Evolutionary conservation across 179 eudicot species (phyloP).

Genomic region (Silene noctiflora): DNA sequence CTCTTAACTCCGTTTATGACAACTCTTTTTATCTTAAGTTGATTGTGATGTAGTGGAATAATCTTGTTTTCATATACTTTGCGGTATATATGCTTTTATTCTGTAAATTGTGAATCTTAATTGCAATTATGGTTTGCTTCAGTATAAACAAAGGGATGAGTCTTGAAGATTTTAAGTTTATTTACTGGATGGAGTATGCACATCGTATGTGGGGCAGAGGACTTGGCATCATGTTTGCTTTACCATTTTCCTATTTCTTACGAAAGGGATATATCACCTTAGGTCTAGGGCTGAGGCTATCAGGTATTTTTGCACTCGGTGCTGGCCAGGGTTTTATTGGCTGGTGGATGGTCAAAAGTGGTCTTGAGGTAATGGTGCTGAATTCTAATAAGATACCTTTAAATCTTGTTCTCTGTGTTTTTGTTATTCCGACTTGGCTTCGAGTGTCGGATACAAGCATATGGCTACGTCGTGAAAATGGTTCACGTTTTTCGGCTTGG

Average conservation of each 20-base stretch:
- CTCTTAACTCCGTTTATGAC: conserved; percentile 12
- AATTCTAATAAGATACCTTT: background rate
- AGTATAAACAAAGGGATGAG: conserved; percentile 88
- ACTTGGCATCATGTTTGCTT: conserved; percentile 86
- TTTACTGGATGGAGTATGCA: conserved; percentile 98
- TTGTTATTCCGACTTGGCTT: background rate
- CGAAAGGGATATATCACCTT: conserved; percentile 79
- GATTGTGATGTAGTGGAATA: background rate
- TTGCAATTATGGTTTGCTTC: conserved; percentile 21
- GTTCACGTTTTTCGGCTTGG: too few relatives aligned
- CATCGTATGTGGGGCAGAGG: conserved; percentile 99
- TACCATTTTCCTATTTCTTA: conserved; percentile 88
- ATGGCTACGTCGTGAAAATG: too few relatives aligned
- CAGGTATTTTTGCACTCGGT: conserved; percentile 80
- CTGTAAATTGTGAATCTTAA: background rate
- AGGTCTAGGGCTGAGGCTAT: conserved; percentile 71
- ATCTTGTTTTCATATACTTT: background rate
- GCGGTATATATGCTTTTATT: background rate
- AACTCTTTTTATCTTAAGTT: conserved; percentile 3
- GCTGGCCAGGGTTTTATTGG: conserved; percentile 96
- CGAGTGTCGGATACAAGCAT: background rate
- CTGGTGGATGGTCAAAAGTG: conserved; percentile 99
- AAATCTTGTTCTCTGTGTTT: background rate
- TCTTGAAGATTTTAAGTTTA: conserved; percentile 88
- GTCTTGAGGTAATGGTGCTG: conserved; percentile 63